Percentiles rank a stretch among this genome's conserved stretches.
Conservation (phyloP, 2,329 filamentous ascomycete species). For the Aspergillus sp. region DNA sequence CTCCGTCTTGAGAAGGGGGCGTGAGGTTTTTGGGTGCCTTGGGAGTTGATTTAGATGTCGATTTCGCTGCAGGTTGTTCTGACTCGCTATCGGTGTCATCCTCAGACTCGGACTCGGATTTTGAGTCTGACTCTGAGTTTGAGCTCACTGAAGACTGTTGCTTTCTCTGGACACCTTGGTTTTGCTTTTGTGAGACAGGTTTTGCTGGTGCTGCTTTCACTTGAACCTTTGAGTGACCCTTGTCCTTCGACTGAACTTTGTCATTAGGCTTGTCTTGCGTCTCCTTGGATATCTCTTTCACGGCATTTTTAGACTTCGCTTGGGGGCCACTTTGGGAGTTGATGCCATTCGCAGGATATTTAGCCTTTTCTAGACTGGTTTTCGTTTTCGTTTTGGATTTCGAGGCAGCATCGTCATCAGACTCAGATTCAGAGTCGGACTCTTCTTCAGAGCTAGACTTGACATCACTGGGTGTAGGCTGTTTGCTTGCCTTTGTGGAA, state of each 20-base stretch:
- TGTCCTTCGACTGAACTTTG: background rate
- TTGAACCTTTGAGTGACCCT: background rate
- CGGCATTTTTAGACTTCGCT: background rate
- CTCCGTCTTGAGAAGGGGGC: conserved; percentile 4
- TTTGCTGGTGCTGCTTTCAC: background rate
- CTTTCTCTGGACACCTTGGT: no score
- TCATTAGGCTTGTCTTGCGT: background rate
- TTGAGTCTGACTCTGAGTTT: background rate
- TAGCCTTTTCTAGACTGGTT: no score
- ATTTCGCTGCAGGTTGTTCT: background rate
- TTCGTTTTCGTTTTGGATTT: no score
- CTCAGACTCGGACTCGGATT: background rate
- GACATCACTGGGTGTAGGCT: background rate
- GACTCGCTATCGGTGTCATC: background rate
- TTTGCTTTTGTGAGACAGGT: background rate
- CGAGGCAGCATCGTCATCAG: background rate
- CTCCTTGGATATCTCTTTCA: background rate
- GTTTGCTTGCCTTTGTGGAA: background rate
- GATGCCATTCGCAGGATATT: background rate
- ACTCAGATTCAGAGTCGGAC: background rate
- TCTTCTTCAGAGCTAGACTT: background rate
- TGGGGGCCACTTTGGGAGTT: background rate
- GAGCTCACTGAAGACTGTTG: background rate
- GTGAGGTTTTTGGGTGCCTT: background rate
- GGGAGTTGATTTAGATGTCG: background rate